Evolutionary conservation across 768 basidiomycete species (phyloP).

Genomic region (Lactifluus pinguis): DNA sequence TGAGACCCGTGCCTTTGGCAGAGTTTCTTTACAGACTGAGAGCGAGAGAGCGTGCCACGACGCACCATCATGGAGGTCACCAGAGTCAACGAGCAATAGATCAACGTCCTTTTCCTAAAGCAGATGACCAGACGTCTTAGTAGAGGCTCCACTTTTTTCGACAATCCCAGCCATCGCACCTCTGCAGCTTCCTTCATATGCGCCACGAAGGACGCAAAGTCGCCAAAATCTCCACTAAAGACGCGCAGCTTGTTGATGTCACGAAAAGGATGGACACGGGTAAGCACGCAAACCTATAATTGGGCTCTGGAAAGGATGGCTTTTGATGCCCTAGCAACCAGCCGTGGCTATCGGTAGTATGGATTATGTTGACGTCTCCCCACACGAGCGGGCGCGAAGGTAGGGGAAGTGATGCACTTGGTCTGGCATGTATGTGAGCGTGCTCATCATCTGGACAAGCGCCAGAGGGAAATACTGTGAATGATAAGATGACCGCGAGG

Average conservation of each 20-base stretch:
- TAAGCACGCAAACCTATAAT: slow-evolving; percentile 43
- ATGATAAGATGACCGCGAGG: neutral
- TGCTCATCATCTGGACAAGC: slow-evolving; percentile 7
- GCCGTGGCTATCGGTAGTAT: slow-evolving; percentile 79
- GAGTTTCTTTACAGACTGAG: slow-evolving; percentile 7
- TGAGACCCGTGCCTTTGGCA: slow-evolving; percentile 56
- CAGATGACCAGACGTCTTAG: neutral
- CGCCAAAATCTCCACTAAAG: slow-evolving; percentile 56
- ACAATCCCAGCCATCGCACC: slow-evolving; percentile 24
- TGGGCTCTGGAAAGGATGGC: slow-evolving; percentile 59
- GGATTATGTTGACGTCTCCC: slow-evolving; percentile 85
- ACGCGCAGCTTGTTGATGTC: neutral
- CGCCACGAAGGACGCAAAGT: slow-evolving; percentile 76
- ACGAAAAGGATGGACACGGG: too few relatives aligned
- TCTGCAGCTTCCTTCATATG: slow-evolving; percentile 73
- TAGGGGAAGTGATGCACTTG: slow-evolving; percentile 36
- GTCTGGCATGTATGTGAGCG: slow-evolving; percentile 28
- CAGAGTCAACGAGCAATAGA: slow-evolving; percentile 73
- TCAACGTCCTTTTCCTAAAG: slow-evolving; percentile 62
- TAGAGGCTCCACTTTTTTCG: too few relatives aligned
- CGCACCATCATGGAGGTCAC: slow-evolving; percentile 65
- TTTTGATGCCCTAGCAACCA: slow-evolving; percentile 85
- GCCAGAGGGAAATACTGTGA: slow-evolving; percentile 12
- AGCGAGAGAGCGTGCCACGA: neutral
- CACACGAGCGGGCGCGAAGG: slow-evolving; percentile 67